A percentile compares a stretch with the other conserved stretches of the same genome.
These are phyloP conservation scores for Morella rubra DNA, from an alignment of 306 rosid species.

Conservation along the genomic window DNA sequence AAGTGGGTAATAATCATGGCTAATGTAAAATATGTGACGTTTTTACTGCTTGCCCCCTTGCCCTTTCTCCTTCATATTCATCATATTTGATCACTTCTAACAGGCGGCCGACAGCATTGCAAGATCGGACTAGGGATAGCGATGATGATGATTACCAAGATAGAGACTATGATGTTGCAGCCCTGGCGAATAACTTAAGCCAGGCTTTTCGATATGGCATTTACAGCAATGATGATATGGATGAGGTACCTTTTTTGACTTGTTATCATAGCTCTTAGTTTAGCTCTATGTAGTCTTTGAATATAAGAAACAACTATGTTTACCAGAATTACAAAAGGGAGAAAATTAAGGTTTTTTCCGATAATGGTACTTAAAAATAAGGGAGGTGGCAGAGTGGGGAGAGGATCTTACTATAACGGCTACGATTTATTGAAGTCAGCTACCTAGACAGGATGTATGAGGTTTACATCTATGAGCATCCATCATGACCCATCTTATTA, in stretches of 20 bases:
- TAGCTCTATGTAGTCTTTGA: background rate
- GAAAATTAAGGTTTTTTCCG: background rate
- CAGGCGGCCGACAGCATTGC: constrained; percentile 95
- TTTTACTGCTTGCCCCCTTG: background rate
- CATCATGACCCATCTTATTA: background rate
- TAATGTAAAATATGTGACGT: too few species aligned
- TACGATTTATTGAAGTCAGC: too few species aligned
- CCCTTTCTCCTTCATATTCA: background rate
- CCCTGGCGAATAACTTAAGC: constrained; percentile 90
- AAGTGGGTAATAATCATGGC: too few species aligned
- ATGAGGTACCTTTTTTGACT: constrained; percentile 53
- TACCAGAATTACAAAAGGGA: background rate
- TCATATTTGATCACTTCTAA: constrained; percentile 30
- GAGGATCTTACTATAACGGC: too few species aligned
- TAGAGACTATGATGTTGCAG: constrained; percentile 96
- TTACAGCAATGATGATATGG: constrained; percentile 80
- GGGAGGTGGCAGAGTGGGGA: too few species aligned
- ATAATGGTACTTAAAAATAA: background rate
- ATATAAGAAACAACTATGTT: background rate
- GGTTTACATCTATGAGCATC: background rate
- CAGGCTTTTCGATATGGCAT: constrained; percentile 96
- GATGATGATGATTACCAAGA: constrained; percentile 98
- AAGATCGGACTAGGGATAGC: constrained; percentile 88
- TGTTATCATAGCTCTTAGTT: background rate
- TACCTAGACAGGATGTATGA: background rate